A percentile compares a stretch with the other conserved stretches of the same genome.
These are phyloP conservation scores for Rhodamnia argentea DNA, from an alignment of 345 rosid species.

Conservation along the genomic window DNA sequence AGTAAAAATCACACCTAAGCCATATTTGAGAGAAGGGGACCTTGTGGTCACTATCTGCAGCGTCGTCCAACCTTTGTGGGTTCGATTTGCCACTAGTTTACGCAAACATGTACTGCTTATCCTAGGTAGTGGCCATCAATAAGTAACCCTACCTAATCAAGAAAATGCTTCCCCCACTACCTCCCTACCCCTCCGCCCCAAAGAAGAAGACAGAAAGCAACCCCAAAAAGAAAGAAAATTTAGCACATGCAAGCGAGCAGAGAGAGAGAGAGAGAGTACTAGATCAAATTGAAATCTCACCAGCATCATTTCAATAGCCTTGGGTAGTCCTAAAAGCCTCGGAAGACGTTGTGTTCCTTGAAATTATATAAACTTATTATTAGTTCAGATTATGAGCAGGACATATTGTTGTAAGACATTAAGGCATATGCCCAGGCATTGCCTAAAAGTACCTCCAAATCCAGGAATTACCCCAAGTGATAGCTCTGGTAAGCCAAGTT, in stretches of 20 bases:
- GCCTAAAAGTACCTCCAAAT: slow-evolving; percentile 54
- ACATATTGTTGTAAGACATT: not conserved
- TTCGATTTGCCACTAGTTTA: not conserved
- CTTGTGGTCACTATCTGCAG: not conserved
- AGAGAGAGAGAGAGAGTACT: not conserved
- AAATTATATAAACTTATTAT: not conserved
- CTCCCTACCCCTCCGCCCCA: not conserved
- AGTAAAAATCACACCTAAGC: not conserved
- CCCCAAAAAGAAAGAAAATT: not conserved
- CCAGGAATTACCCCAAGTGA: slow-evolving; percentile 93
- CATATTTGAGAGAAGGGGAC: not conserved
- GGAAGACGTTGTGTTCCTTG: slow-evolving; percentile 99
- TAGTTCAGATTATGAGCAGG: not conserved
- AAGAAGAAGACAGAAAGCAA: not conserved
- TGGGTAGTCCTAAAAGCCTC: slow-evolving; percentile 80
- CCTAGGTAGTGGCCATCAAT: not conserved
- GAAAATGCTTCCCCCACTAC: not conserved
- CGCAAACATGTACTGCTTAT: not conserved
- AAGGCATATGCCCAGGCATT: not conserved
- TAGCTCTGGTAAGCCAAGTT: slow-evolving; percentile 83
- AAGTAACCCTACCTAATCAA: not conserved
- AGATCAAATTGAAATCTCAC: slow-evolving; percentile 17
- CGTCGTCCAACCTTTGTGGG: not conserved
- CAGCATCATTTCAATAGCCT: slow-evolving; percentile 83
- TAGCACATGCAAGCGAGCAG: not conserved